A percentile compares a stretch with the other conserved stretches of the same genome.
Evolutionary conservation across 257 asterid species (phyloP).

Genomic region (Forsythia viridissima): DNA sequence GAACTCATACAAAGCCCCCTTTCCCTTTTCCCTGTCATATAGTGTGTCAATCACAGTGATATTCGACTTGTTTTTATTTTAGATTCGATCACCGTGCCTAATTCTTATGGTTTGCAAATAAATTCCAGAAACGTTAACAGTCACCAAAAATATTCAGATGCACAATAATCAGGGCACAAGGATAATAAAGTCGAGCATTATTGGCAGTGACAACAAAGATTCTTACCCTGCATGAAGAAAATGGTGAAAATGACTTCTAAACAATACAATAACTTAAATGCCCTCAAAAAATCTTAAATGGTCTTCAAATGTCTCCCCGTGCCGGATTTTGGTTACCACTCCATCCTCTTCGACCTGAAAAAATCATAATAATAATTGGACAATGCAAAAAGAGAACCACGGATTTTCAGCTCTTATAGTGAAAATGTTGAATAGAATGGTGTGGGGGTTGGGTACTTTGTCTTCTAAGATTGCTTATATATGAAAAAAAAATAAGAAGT

Average conservation of each 20-base stretch:
- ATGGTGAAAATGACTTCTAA: neutral
- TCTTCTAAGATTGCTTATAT: neutral
- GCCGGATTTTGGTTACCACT: constrained; percentile 73
- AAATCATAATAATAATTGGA: neutral
- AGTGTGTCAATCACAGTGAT: no score
- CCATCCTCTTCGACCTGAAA: constrained; percentile 86
- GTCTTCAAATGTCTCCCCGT: constrained; percentile 79
- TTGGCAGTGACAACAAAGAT: neutral
- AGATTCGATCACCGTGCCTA: no score
- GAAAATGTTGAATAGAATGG: neutral
- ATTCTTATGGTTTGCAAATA: no score
- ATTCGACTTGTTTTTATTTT: no score
- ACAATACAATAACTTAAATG: constrained; percentile 36
- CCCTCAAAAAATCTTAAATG: constrained; percentile 79
- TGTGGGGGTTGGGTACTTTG: neutral
- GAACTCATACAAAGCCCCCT: no score
- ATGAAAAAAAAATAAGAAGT: neutral
- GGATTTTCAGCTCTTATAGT: neutral
- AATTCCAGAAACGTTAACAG: neutral
- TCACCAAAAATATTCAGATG: neutral
- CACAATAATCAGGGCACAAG: constrained; percentile 9
- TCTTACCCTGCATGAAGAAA: constrained; percentile 15
- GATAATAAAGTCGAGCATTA: constrained; percentile 3
- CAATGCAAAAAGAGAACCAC: neutral
- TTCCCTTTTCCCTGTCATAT: no score